A percentile compares a stretch with the other conserved stretches of the same genome.
These are phyloP conservation scores for Avena eriantha DNA, from an alignment of 176 grass and related monocot genomes.

Conservation along the genomic window DNA sequence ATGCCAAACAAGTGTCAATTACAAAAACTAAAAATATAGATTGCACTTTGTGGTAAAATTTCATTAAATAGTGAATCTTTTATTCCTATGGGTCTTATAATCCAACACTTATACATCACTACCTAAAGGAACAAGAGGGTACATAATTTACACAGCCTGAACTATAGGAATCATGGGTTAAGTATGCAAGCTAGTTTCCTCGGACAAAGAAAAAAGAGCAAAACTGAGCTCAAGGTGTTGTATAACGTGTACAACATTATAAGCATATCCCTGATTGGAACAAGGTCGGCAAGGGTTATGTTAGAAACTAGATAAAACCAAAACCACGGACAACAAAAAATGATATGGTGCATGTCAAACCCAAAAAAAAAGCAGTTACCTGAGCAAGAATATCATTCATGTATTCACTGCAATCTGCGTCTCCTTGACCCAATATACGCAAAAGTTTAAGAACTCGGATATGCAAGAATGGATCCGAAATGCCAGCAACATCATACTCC, in stretches of 20 bases:
- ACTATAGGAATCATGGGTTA: background rate
- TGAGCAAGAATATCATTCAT: constrained; percentile 99
- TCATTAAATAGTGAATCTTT: constrained; percentile 14
- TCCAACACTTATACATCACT: constrained; percentile 32
- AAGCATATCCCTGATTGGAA: constrained; percentile 3
- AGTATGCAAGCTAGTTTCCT: constrained; percentile 8
- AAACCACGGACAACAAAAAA: background rate
- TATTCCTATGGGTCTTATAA: background rate
- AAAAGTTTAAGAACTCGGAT: constrained; percentile 91
- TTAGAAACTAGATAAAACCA: constrained; percentile 2
- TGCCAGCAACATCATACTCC: constrained; percentile 92
- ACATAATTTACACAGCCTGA: constrained; percentile 24
- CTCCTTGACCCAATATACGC: constrained; percentile 85
- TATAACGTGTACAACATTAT: constrained; percentile 18
- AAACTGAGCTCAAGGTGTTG: background rate
- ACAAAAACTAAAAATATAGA: background rate
- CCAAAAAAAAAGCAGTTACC: constrained; percentile 56
- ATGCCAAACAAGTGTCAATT: background rate
- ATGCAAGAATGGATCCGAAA: constrained; percentile 94
- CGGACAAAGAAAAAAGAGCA: background rate
- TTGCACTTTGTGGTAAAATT: background rate
- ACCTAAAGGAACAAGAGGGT: background rate
- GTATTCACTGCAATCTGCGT: constrained; percentile 91
- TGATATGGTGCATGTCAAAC: constrained; percentile 8
- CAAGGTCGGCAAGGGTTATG: constrained; percentile 5